Base-by-base conservation (phyloP, 768 basidiomycete genomes). In the Collybia nuda region DNA sequence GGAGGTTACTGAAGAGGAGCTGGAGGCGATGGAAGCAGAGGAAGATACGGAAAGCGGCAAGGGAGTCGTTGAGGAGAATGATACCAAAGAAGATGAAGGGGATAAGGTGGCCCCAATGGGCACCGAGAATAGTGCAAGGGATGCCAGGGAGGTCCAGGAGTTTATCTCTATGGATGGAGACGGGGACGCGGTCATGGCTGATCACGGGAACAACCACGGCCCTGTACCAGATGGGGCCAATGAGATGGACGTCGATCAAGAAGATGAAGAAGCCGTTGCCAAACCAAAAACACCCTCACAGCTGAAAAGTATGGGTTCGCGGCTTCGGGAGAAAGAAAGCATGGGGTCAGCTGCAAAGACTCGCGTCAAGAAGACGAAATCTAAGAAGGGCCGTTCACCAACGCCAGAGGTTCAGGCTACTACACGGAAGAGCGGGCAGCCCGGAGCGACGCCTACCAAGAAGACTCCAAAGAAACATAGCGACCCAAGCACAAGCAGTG, bases 81-180 rank as follows among this genome's bases (percentile, higher is more conserved):
- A 50, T 22, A 37, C 35, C 1, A 48, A 57, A 22, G 47, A 38
- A 17, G 36, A 47, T 36, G 48, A 53, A 48, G 46, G 46, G 29
- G 42, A 5, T 28, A 52, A 46, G 35, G 53, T 54, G 18, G 47
- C 50, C 15, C 67, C 65, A 1, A 26, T 54, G 19, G 63, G 62
- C 28, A 70, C 68, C n/a, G 68, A 64, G 38, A 65, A 52, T 36
- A 70, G 63, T 40, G 61, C 60, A 32, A 58, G 43, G 24, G 61
- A 62, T 40, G 59, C 57, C 19, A 55, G 59, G 39, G 68, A 72
- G 56, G 66, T 65, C 1, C 62, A 67, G 24, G 59, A 61, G 18
- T 44, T 55, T 12, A 51, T 64, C 11, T 38, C 40, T 12, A 47
- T 54, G 24, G 47, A 51, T 28, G 45, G 29, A 2, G 47, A 56